Evolutionary conservation across 768 basidiomycete species (phyloP).

Genomic region (Boletus barrowsii): DNA sequence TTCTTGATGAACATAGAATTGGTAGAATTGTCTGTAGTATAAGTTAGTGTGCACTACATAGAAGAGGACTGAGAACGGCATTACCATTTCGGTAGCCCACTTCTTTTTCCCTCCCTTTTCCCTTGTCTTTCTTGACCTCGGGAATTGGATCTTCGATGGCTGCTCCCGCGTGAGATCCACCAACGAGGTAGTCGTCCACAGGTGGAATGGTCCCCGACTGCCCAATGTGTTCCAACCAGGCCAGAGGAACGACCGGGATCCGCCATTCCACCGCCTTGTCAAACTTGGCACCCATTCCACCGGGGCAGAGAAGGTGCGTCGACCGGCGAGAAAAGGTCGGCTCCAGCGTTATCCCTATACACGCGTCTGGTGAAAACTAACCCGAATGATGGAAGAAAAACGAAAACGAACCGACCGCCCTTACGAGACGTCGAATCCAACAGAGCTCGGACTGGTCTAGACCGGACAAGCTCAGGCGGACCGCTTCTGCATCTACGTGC

Average conservation of each 20-base stretch:
- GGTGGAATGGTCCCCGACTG: constrained; percentile 46
- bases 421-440: constrained; percentile 44
- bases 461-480: constrained; percentile 71
- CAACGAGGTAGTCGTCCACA: constrained; percentile 33
- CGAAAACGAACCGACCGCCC: constrained; percentile 21
- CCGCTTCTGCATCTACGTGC: constrained; percentile 48
- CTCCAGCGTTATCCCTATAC: constrained; percentile 51
- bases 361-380: neutral
- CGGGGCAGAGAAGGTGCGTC: constrained; percentile 81
- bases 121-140: constrained; percentile 17
- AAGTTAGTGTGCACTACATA: neutral
- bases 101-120: constrained; percentile 35
- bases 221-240: constrained; percentile 67
- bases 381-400: neutral
- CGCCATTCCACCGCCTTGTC: constrained; percentile 79
- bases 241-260: constrained; percentile 62
- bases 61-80: neutral
- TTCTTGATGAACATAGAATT: constrained; percentile 21
- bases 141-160: constrained; percentile 25
- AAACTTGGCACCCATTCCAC: constrained; percentile 67
- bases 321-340: constrained; percentile 61
- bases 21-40: constrained; percentile 8
- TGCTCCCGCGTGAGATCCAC: constrained; percentile 34
- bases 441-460: constrained; percentile 66
- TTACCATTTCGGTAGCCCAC: constrained; percentile 32